Percentiles rank a stretch among this genome's conserved stretches.
Evolutionary conservation across 1,284 basidiomycete species (phyloP).

Genomic region (Stygiomarasmius scandens): DNA sequence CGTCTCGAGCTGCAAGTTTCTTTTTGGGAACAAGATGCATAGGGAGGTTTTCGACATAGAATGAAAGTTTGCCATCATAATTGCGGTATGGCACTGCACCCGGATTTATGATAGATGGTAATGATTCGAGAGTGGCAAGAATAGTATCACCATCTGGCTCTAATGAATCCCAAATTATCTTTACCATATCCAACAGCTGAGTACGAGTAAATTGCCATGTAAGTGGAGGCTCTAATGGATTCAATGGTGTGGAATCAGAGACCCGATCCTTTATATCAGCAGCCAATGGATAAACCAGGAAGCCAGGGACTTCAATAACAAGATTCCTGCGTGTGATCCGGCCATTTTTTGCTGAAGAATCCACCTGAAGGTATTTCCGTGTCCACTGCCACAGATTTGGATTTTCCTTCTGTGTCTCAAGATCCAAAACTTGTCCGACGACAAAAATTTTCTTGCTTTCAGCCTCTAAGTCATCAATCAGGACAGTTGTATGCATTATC

Average conservation of each 20-base stretch:
- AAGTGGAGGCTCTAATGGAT: no score
- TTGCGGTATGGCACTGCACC: background rate
- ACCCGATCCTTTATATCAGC: no score
- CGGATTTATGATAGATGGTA: slow-evolving; percentile 2
- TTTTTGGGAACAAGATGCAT: slow-evolving; percentile 1
- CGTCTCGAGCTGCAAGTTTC: slow-evolving; percentile 2
- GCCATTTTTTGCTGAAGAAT: slow-evolving; percentile 5
- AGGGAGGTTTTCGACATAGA: slow-evolving; percentile 3
- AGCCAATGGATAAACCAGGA: no score
- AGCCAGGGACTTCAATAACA: no score
- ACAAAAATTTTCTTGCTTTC: background rate
- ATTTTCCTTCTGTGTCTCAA: no score
- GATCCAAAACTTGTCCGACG: slow-evolving; percentile 12
- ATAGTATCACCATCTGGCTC: slow-evolving; percentile 10
- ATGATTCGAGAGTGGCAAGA: slow-evolving; percentile 1
- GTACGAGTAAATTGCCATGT: no score
- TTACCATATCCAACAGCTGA: background rate
- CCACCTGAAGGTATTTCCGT: slow-evolving; percentile 6
- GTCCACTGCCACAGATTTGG: slow-evolving; percentile 11
- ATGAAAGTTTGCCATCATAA: background rate
- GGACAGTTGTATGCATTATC: slow-evolving; percentile 2
- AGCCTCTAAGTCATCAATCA: slow-evolving; percentile 4
- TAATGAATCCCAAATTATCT: slow-evolving; percentile 9
- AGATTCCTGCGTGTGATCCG: background rate
- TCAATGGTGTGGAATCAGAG: no score